Evolutionary conservation across 73 alveolate species (phyloP).

Genomic region (Paramecium pentaurelia): DNA sequence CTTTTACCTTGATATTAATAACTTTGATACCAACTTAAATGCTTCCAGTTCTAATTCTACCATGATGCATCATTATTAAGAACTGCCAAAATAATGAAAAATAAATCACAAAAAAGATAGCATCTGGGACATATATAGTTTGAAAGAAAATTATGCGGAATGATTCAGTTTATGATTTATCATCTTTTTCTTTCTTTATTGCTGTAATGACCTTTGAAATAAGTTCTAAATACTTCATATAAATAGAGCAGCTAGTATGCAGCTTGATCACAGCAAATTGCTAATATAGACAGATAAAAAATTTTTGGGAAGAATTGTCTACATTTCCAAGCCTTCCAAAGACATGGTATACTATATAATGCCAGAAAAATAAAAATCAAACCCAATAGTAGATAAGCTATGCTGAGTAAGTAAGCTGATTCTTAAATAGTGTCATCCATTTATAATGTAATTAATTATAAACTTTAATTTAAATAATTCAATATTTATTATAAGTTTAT

Average conservation of each 20-base stretch:
- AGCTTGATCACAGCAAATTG: background rate
- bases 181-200: background rate
- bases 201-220: background rate
- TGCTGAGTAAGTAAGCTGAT: slow-evolving; percentile 11
- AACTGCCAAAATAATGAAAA: slow-evolving; percentile 2
- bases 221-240: background rate
- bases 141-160: background rate
- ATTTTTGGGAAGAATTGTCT: slow-evolving; percentile 4
- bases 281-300: background rate
- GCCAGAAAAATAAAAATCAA: slow-evolving; percentile 12
- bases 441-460: background rate
- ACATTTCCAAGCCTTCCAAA: background rate
- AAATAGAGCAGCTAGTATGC: background rate
- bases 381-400: background rate
- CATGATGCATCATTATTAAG: slow-evolving; percentile 30
- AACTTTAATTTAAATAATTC: background rate
- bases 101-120: slow-evolving; percentile 1
- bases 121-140: slow-evolving; percentile 18
- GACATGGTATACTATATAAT: background rate
- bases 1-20: background rate
- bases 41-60: slow-evolving; percentile 9
- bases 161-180: background rate
- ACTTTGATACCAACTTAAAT: background rate
- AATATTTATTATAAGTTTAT: background rate
- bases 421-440: background rate